Percentiles rank a stretch among this genome's conserved stretches.
Conservation (phyloP, 2,329 filamentous ascomycete genomes). For the Xylaria hypoxylon region DNA sequence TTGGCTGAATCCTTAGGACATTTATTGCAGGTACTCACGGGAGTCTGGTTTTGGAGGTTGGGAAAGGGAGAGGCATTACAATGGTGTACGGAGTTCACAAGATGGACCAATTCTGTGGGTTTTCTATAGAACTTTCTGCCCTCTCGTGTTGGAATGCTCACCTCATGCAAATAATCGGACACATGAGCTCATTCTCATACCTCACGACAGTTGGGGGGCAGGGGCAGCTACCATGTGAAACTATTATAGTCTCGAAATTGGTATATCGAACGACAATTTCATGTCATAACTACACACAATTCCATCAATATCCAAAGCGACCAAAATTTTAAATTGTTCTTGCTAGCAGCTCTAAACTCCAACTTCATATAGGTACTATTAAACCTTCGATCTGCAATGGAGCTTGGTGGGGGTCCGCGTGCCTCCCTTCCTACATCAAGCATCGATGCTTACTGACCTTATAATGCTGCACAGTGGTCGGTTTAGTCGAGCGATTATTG, state of each 20-base stretch:
- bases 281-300: conserved; percentile 26
- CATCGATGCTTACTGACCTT: background rate
- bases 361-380: background rate
- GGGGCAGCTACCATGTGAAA: conserved; percentile 27
- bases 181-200: conserved; percentile 32
- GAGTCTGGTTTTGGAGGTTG: conserved; percentile 26
- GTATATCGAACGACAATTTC: conserved; percentile 33
- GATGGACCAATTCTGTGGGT: conserved; percentile 44
- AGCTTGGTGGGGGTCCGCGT: background rate
- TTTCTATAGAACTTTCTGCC: conserved; percentile 42
- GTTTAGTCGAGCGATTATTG: conserved; percentile 10
- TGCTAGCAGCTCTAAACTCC: background rate
- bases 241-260: conserved; percentile 35
- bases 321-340: background rate
- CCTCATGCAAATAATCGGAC: conserved; percentile 36
- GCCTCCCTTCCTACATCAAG: conserved; percentile 5
- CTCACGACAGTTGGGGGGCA: conserved; percentile 12
- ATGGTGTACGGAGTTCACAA: conserved; percentile 52
- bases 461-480: conserved; percentile 10
- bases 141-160: conserved; percentile 33
- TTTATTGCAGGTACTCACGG: conserved; percentile 34
- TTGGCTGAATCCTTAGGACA: conserved; percentile 31
- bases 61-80: conserved; percentile 42
- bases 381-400: background rate
- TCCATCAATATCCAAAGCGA: conserved; percentile 1